phyloP scores from a whole-genome alignment of 805 yeast species.

The Candida methanosorbosa region DNA sequence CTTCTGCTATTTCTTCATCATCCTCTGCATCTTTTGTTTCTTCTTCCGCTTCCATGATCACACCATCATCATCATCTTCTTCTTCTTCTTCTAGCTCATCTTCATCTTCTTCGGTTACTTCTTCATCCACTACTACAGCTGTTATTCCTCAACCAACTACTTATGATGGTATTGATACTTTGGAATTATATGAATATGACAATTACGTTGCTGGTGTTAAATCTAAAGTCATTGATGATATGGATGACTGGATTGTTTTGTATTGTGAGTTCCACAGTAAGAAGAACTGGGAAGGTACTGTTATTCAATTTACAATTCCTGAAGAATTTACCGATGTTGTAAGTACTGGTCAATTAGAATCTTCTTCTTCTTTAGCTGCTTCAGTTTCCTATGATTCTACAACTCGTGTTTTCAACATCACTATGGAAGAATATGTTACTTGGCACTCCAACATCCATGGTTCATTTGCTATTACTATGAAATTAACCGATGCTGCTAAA shows the following conservation, averaged over 20 bases:
- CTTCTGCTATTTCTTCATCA: neutral
- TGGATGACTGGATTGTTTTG: constrained; percentile 1
- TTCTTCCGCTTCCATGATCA: neutral
- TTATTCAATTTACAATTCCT: neutral
- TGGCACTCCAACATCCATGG: neutral
- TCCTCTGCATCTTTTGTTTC: neutral
- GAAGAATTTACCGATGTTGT: constrained; percentile 1
- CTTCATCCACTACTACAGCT: neutral
- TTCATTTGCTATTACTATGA: neutral
- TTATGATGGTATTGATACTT: neutral
- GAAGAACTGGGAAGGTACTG: neutral
- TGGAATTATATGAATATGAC: neutral
- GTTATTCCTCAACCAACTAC: too few relatives aligned
- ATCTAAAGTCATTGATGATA: neutral
- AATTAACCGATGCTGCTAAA: neutral
- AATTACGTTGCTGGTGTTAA: neutral
- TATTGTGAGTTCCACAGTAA: neutral
- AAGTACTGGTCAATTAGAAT: neutral
- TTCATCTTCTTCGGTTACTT: neutral
- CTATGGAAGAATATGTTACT: neutral
- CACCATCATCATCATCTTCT: neutral
- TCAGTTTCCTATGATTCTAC: neutral
- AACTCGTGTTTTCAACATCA: neutral
- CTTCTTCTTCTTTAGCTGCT: neutral
- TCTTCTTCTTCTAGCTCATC: too few relatives aligned